phyloP scores from a whole-genome alignment of 805 yeast genomes.

The Komagataella kurtzmanii region DNA sequence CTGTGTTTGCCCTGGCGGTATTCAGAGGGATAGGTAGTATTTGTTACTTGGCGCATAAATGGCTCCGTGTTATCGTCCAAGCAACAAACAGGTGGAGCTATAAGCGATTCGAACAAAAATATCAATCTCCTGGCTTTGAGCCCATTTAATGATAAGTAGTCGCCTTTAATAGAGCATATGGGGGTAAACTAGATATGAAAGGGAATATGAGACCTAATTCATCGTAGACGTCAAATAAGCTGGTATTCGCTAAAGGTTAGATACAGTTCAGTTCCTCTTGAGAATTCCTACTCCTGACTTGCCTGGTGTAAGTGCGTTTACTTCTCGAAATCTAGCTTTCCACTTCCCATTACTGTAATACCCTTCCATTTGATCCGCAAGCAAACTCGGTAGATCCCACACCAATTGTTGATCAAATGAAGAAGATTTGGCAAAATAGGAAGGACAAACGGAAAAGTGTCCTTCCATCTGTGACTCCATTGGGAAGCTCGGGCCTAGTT shows the following conservation, averaged over 20 bases:
- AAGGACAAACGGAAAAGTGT: not conserved
- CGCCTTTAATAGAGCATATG: not conserved
- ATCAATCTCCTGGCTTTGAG: not conserved
- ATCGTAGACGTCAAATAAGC: not conserved
- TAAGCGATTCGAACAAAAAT: not conserved
- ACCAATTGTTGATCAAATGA: not conserved
- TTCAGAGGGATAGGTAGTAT: conserved; percentile 77
- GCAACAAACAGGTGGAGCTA: conserved; percentile 10
- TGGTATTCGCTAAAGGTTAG: not conserved
- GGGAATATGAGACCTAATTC: not conserved
- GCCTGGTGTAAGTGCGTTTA: too few species aligned
- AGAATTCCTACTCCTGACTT: not conserved
- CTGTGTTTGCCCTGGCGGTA: conserved; percentile 74
- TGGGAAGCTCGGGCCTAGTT: not conserved
- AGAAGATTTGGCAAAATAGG: not conserved
- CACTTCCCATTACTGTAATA: not conserved
- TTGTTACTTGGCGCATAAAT: conserved; percentile 41
- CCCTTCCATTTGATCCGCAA: not conserved
- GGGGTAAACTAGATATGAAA: not conserved
- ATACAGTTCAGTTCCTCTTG: not conserved
- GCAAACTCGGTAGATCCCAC: not conserved
- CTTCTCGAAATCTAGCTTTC: not conserved
- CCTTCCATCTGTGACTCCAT: not conserved
- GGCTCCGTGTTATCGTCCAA: conserved; percentile 17
- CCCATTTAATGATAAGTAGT: not conserved